phyloP scores from a whole-genome alignment of 2,329 filamentous ascomycete species.

The Mycocentrospora acerina region DNA sequence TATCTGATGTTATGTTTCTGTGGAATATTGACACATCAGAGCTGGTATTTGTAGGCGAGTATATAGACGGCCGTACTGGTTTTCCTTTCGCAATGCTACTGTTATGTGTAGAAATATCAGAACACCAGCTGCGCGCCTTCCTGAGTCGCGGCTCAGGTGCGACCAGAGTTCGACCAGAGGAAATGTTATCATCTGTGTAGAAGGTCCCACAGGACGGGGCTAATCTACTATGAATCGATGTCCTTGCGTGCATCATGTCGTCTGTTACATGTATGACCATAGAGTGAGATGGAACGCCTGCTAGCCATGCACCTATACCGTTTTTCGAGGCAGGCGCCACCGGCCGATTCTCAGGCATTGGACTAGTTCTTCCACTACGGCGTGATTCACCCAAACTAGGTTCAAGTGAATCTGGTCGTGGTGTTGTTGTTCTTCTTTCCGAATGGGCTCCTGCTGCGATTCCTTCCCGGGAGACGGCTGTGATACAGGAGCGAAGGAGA shows the following conservation, averaged over 20 bases:
- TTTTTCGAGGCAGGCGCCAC: constrained; percentile 6
- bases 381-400: constrained; percentile 21
- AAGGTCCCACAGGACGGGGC: constrained; percentile 30
- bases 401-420: constrained; percentile 26
- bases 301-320: constrained; percentile 34
- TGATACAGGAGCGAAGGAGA: constrained; percentile 27
- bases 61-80: constrained; percentile 10
- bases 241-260: constrained; percentile 11
- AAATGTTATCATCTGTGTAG: constrained; percentile 30
- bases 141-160: constrained; percentile 18
- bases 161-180: constrained; percentile 21
- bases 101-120: constrained; percentile 14
- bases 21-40: constrained; percentile 30
- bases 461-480: constrained; percentile 16
- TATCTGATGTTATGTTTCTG: constrained; percentile 28
- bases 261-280: constrained; percentile 15
- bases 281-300: constrained; percentile 26
- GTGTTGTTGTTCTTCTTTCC: constrained; percentile 17
- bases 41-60: constrained; percentile 24
- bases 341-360: constrained; percentile 1
- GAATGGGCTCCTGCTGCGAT: constrained; percentile 6
- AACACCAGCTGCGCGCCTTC: constrained; percentile 27
- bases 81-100: constrained; percentile 10
- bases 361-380: constrained; percentile 20
- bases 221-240: constrained; percentile 10